Evolutionary conservation across 352 stramenopile species (phyloP).

Genomic region (Phytophthora sp.): DNA sequence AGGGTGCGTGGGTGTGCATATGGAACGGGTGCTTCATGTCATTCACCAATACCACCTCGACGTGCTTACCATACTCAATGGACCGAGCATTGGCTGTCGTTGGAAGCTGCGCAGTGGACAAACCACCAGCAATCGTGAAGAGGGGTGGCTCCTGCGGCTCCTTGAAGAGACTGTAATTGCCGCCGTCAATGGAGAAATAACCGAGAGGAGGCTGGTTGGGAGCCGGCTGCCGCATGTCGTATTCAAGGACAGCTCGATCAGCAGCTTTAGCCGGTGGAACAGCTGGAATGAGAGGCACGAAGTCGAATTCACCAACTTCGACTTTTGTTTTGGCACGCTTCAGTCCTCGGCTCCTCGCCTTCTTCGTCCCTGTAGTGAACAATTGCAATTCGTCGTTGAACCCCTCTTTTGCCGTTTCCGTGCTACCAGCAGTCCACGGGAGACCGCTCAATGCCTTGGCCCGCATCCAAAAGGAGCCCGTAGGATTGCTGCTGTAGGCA

Average conservation of each 20-base stretch:
- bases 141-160: conserved; percentile 1
- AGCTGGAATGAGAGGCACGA: not conserved
- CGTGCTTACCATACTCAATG: conserved; percentile 10
- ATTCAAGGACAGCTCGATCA: conserved; percentile 1
- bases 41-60: conserved; percentile 24
- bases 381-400: conserved; percentile 35
- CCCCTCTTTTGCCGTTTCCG: not conserved
- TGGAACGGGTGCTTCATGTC: conserved; percentile 33
- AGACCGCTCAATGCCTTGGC: conserved; percentile 17
- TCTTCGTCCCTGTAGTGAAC: conserved; percentile 9
- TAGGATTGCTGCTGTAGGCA: not conserved
- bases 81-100: not conserved
- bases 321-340: not conserved
- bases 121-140: conserved; percentile 3
- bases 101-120: not conserved
- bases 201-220: too few relatives aligned
- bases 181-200: conserved; percentile 13
- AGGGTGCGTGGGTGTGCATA: conserved; percentile 23
- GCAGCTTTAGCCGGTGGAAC: not conserved
- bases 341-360: not conserved
- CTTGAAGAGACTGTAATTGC: conserved; percentile 1
- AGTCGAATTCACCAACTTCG: conserved; percentile 1
- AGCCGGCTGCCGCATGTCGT: conserved; percentile 4
- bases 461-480: conserved; percentile 36
- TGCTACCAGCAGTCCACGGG: conserved; percentile 21